Evolutionary conservation across 345 rosid genomes (phyloP).

Genomic region (Raphanus raphanistrum): DNA sequence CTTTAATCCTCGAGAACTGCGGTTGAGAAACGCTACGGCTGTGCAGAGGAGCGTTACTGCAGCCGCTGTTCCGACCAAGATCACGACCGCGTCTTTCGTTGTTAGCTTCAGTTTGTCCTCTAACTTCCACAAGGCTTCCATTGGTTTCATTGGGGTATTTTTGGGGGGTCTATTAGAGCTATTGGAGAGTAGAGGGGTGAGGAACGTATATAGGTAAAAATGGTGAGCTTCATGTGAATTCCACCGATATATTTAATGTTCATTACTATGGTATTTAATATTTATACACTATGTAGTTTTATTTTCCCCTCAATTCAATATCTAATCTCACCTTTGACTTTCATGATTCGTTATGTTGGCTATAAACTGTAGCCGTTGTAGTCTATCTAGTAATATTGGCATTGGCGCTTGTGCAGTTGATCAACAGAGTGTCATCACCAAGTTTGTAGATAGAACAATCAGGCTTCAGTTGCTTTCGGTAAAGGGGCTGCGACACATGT

Average conservation of each 20-base stretch:
- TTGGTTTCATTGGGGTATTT: constrained; percentile 9
- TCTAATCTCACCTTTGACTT: not conserved
- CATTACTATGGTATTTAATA: constrained; percentile 18
- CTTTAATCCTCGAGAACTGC: constrained; percentile 42
- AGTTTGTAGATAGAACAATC: too few relatives aligned
- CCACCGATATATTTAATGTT: constrained; percentile 45
- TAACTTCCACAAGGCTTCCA: constrained; percentile 73
- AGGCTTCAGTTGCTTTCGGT: too few relatives aligned
- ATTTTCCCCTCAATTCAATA: not conserved
- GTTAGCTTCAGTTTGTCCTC: constrained; percentile 69
- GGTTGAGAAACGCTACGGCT: constrained; percentile 37
- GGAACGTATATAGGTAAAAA: constrained; percentile 23
- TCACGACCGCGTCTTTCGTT: constrained; percentile 48
- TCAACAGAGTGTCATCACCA: too few relatives aligned
- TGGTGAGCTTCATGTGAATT: constrained; percentile 51
- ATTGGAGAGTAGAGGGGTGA: constrained; percentile 7
- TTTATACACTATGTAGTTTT: not conserved
- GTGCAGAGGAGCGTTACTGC: constrained; percentile 50
- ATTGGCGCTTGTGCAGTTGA: too few relatives aligned
- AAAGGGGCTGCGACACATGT: too few relatives aligned
- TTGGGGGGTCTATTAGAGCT: not conserved
- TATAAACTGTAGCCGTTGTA: constrained; percentile 21
- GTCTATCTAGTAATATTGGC: not conserved
- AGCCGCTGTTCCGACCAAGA: constrained; percentile 50
- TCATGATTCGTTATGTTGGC: not conserved